Evolutionary conservation across 2,329 filamentous ascomycete genomes (phyloP).

Genomic region (Colletotrichum lini): DNA sequence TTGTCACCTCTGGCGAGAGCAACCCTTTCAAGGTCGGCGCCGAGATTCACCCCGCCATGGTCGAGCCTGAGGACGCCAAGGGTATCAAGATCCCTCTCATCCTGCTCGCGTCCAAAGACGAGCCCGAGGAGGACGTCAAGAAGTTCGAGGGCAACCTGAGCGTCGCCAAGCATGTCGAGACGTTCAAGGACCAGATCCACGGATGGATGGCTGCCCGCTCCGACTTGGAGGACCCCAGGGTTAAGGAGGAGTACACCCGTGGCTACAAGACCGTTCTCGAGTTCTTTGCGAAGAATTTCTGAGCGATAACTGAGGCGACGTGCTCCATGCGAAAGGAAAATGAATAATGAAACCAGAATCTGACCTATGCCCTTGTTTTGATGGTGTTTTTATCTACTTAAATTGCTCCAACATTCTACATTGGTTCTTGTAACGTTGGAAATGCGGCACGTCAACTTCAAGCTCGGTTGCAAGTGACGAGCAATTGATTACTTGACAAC

Average conservation of each 20-base stretch:
- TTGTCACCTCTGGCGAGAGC: constrained; percentile 62
- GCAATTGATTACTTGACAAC: no score
- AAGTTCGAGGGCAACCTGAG: constrained; percentile 69
- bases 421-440: not conserved
- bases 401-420: not conserved
- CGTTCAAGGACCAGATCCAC: constrained; percentile 77
- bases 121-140: constrained; percentile 68
- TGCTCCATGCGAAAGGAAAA: not conserved
- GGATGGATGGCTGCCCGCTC: constrained; percentile 81
- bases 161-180: constrained; percentile 73
- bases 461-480: not conserved
- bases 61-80: constrained; percentile 73
- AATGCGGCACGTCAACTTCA: not conserved
- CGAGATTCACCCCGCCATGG: constrained; percentile 73
- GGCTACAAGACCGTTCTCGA: constrained; percentile 72
- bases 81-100: constrained; percentile 73
- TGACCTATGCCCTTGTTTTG: not conserved
- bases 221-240: constrained; percentile 68
- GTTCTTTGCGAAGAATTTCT: constrained; percentile 70
- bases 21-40: constrained; percentile 71
- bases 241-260: constrained; percentile 73
- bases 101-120: constrained; percentile 77
- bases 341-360: not conserved
- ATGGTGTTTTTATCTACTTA: not conserved
- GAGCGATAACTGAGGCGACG: not conserved